These are phyloP conservation scores for Galium porrigens DNA, from an alignment of 305 asterid genomes.

Conservation along the genomic window DNA sequence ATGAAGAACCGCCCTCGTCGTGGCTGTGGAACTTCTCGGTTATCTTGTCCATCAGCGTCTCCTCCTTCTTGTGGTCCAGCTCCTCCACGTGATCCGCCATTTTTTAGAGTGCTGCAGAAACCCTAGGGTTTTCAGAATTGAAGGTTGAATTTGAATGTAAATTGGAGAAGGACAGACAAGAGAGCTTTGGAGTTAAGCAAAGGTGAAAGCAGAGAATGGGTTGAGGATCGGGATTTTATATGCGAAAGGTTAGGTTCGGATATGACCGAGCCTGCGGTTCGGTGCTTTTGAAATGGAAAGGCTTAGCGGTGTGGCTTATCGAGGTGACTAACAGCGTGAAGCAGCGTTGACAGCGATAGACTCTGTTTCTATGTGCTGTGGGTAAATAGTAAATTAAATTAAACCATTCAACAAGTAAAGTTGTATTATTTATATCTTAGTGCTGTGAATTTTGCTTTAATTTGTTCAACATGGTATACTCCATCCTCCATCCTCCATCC, in stretches of 20 bases:
- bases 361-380: background rate
- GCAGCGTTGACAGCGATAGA: constrained; percentile 12
- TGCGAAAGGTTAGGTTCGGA: background rate
- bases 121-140: background rate
- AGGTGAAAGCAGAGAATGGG: constrained; percentile 3
- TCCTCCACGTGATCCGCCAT: constrained; percentile 76
- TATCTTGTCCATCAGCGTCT: constrained; percentile 47
- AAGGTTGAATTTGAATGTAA: background rate
- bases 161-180: background rate
- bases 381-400: background rate
- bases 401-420: too few relatives aligned
- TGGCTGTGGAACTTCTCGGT: constrained; percentile 42
- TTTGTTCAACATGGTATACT: too few relatives aligned
- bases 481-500: too few relatives aligned
- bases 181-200: background rate
- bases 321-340: constrained; percentile 22
- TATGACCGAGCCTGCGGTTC: constrained; percentile 26
- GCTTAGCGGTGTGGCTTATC: constrained; percentile 9
- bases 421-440: too few relatives aligned
- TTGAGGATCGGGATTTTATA: constrained; percentile 13
- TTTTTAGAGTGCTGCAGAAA: constrained; percentile 10
- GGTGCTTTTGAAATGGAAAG: constrained; percentile 20
- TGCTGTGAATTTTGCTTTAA: too few relatives aligned
- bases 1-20: constrained; percentile 30
- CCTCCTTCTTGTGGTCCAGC: constrained; percentile 38